Evolutionary conservation across 345 rosid species (phyloP).

Genomic region (Luvunga scandens): DNA sequence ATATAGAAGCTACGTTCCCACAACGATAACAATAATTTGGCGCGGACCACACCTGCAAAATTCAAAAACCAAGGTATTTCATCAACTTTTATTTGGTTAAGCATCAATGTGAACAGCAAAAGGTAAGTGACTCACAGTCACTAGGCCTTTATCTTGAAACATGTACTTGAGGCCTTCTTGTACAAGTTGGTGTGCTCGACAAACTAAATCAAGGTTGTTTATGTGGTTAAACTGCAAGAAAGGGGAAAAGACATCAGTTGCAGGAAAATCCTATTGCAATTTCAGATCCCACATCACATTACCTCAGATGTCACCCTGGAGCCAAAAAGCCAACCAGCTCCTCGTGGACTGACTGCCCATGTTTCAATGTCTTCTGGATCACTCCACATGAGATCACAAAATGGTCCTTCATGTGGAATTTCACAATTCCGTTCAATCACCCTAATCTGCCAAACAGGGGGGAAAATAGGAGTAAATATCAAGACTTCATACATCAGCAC

Average conservation of each 20-base stretch:
- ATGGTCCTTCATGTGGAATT: conserved; percentile 99
- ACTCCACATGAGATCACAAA: conserved; percentile 99
- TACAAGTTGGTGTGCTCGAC: conserved; percentile 99
- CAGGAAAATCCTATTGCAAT: background rate
- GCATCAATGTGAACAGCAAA: background rate
- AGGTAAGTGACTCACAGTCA: conserved; percentile 58
- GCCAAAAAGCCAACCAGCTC: conserved; percentile 99
- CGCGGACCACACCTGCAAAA: conserved; percentile 95
- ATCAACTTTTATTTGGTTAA: conserved; percentile 15
- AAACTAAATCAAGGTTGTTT: conserved; percentile 90
- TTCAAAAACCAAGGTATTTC: conserved; percentile 22
- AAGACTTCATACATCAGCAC: conserved; percentile 8
- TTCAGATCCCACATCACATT: conserved; percentile 16
- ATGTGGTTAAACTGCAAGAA: conserved; percentile 84
- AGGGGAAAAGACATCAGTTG: conserved; percentile 1
- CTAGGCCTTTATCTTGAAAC: conserved; percentile 99
- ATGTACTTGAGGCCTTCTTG: conserved; percentile 99
- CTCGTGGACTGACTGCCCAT: conserved; percentile 99
- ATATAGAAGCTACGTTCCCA: conserved; percentile 98
- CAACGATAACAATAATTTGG: conserved; percentile 99
- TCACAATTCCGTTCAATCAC: conserved; percentile 90
- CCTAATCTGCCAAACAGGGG: conserved; percentile 64
- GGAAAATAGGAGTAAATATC: background rate
- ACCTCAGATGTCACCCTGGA: conserved; percentile 99
- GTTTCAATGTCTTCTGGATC: conserved; percentile 99